A percentile compares a stretch with the other conserved stretches of the same genome.
Conservation (phyloP, 441 rosid species). For the Brassica hybrid region DNA sequence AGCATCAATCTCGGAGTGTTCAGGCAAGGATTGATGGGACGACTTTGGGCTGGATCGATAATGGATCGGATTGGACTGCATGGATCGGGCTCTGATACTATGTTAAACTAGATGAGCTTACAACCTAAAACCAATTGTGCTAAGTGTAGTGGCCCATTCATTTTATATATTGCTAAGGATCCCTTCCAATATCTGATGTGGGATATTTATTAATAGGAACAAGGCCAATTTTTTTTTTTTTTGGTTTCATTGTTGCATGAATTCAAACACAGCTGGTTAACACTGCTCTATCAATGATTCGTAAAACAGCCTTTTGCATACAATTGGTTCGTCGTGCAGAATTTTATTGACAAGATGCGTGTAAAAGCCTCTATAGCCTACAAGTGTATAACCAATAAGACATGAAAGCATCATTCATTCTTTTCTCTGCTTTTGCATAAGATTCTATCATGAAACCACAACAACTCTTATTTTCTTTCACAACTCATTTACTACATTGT, state of each 20-base stretch:
- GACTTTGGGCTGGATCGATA: too few relatives aligned
- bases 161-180: too few relatives aligned
- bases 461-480: neutral
- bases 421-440: neutral
- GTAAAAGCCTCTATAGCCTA: neutral
- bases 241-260: neutral
- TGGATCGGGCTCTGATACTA: too few relatives aligned
- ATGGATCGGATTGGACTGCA: too few relatives aligned
- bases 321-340: neutral
- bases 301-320: neutral
- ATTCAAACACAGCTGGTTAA: neutral
- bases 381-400: neutral
- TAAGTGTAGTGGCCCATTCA: too few relatives aligned
- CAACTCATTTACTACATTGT: neutral
- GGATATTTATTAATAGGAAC: neutral
- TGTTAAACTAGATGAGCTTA: too few relatives aligned
- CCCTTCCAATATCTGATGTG: too few relatives aligned
- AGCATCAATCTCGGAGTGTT: too few relatives aligned
- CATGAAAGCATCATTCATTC: neutral
- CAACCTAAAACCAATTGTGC: too few relatives aligned
- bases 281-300: neutral
- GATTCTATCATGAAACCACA: neutral
- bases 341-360: neutral
- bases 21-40: too few relatives aligned
- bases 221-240: neutral